Evolutionary conservation across 2,329 filamentous ascomycete species (phyloP).

Genomic region (Colletotrichum siamense): DNA sequence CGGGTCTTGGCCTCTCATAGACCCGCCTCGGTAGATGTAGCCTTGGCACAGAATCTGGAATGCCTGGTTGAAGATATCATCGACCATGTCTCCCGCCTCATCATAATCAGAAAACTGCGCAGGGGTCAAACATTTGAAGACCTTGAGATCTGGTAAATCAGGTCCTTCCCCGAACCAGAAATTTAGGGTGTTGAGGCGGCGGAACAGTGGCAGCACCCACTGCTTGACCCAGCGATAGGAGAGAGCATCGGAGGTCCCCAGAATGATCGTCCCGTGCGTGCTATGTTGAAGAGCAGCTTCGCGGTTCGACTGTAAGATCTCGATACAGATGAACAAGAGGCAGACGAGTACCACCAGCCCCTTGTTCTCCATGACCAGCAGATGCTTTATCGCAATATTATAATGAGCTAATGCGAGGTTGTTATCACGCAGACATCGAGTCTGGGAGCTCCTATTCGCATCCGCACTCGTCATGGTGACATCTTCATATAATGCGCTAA

Average conservation of each 20-base stretch:
- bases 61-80: constrained; percentile 30
- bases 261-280: constrained; percentile 7
- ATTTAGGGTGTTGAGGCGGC: neutral
- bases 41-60: constrained; percentile 33
- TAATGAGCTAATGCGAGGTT: constrained; percentile 28
- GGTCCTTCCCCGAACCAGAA: neutral
- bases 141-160: constrained; percentile 20
- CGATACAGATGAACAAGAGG: constrained; percentile 57
- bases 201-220: constrained; percentile 5
- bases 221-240: neutral
- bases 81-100: constrained; percentile 35
- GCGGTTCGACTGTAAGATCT: constrained; percentile 54
- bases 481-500: constrained; percentile 52
- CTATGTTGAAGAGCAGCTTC: constrained; percentile 43
- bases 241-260: neutral
- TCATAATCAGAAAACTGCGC: constrained; percentile 14
- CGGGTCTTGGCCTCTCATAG: neutral
- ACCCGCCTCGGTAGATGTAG: constrained; percentile 30
- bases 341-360: constrained; percentile 47
- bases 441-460: neutral
- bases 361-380: constrained; percentile 28
- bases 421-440: neutral
- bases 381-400: constrained; percentile 28
- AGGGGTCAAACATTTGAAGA: neutral
- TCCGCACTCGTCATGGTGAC: neutral